phyloP scores from a whole-genome alignment of 2,329 filamentous ascomycete genomes.

The Trichoderma sp. region DNA sequence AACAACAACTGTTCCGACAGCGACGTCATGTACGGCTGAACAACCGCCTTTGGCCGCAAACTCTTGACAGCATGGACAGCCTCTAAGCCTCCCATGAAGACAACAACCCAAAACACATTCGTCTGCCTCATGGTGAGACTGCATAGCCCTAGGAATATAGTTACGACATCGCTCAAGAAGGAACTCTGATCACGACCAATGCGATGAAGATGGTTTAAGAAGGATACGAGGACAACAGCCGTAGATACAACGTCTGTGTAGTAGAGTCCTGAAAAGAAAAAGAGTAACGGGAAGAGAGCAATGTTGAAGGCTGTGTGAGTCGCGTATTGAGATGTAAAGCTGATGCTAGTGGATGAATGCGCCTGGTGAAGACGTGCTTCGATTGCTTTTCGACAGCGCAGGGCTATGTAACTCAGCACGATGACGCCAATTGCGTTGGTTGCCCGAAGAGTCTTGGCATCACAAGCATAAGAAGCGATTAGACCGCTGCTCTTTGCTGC shows the following conservation, averaged over 20 bases:
- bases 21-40: conserved; percentile 40
- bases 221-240: conserved; percentile 71
- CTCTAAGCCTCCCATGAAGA: conserved; percentile 71
- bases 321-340: conserved; percentile 45
- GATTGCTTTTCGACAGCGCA: conserved; percentile 57
- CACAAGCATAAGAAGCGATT: conserved; percentile 35
- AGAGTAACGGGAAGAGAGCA: conserved; percentile 82
- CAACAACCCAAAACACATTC: conserved; percentile 92
- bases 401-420: conserved; percentile 50
- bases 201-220: conserved; percentile 59
- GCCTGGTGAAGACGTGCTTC: conserved; percentile 47
- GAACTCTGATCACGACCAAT: conserved; percentile 42
- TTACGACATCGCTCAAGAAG: conserved; percentile 47
- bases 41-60: conserved; percentile 42
- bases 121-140: conserved; percentile 86
- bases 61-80: conserved; percentile 55
- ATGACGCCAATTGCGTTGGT: conserved; percentile 51
- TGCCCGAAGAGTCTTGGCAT: conserved; percentile 47
- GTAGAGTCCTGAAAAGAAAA: conserved; percentile 95
- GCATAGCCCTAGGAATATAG: conserved; percentile 62
- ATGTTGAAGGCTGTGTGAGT: conserved; percentile 76
- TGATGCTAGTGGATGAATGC: conserved; percentile 30
- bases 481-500: conserved; percentile 29
- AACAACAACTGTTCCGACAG: conserved; percentile 44
- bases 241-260: conserved; percentile 93